These are phyloP conservation scores for Aureobasidium leucospermi DNA, from an alignment of 2,329 filamentous ascomycete genomes.

Conservation along the genomic window DNA sequence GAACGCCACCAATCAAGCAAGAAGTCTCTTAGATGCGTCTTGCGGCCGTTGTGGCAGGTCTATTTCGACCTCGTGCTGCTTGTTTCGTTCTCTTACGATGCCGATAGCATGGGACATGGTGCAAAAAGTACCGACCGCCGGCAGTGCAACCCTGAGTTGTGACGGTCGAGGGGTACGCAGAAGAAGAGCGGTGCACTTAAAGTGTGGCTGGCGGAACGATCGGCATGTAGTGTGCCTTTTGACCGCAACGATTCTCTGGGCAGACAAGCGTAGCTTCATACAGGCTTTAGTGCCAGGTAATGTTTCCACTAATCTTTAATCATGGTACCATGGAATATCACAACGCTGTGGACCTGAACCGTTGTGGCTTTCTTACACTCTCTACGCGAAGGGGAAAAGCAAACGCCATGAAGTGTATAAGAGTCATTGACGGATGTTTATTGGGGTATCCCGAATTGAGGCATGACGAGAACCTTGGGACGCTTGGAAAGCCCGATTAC, in stretches of 20 bases:
- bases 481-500: background rate
- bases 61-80: background rate
- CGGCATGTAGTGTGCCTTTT: conserved; percentile 12
- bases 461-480: background rate
- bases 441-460: background rate
- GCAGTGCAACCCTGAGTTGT: conserved; percentile 2
- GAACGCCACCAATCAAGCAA: conserved; percentile 4
- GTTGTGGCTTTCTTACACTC: conserved; percentile 6
- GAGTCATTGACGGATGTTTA: conserved; percentile 10
- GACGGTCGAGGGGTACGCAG: background rate
- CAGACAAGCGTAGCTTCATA: background rate
- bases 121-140: conserved; percentile 13
- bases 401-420: conserved; percentile 10
- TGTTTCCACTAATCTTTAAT: conserved; percentile 13
- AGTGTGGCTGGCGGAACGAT: conserved; percentile 12
- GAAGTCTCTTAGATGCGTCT: background rate
- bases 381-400: conserved; percentile 3
- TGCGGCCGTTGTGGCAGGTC: background rate
- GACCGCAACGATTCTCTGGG: conserved; percentile 10
- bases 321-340: background rate
- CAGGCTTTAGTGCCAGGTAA: background rate
- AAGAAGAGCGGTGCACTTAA: conserved; percentile 8
- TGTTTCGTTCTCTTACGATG: background rate
- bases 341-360: background rate
- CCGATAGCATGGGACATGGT: background rate